phyloP scores from a whole-genome alignment of 257 asterid species.

The Solanum ossicruentum region DNA sequence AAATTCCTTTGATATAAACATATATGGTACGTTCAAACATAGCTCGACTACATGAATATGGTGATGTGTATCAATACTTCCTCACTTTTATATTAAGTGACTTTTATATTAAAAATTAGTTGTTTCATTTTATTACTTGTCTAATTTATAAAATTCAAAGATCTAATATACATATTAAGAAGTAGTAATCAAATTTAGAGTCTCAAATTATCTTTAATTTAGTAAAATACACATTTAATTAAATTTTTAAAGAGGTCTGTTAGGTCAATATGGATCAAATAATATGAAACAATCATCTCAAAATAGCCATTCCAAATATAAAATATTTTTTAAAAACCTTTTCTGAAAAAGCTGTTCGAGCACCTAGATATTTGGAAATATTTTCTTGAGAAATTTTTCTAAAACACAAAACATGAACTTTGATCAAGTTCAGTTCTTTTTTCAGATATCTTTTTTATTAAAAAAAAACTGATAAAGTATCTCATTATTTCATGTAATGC shows the following conservation, averaged over 20 bases:
- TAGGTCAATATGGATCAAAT: too few relatives aligned
- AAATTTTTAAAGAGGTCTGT: too few relatives aligned
- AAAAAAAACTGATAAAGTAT: not conserved
- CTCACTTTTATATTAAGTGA: not conserved
- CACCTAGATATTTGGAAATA: not conserved
- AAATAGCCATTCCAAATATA: not conserved
- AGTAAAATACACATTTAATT: too few relatives aligned
- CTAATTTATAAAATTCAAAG: too few relatives aligned
- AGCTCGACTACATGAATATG: not conserved
- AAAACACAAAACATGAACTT: not conserved
- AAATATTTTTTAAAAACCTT: not conserved
- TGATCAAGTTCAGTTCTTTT: not conserved
- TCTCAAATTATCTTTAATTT: too few relatives aligned
- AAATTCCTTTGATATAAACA: not conserved
- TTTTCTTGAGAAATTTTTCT: not conserved
- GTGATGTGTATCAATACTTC: not conserved
- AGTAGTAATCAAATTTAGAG: too few relatives aligned
- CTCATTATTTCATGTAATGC: not conserved
- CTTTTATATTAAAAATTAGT: not conserved
- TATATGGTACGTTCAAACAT: not conserved
- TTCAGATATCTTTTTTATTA: not conserved
- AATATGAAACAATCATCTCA: too few relatives aligned
- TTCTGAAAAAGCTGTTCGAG: not conserved
- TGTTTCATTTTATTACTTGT: too few relatives aligned
- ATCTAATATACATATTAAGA: too few relatives aligned